These are phyloP conservation scores for Thermoascus crustaceus DNA, from an alignment of 2,329 filamentous ascomycete genomes.

Conservation along the genomic window DNA sequence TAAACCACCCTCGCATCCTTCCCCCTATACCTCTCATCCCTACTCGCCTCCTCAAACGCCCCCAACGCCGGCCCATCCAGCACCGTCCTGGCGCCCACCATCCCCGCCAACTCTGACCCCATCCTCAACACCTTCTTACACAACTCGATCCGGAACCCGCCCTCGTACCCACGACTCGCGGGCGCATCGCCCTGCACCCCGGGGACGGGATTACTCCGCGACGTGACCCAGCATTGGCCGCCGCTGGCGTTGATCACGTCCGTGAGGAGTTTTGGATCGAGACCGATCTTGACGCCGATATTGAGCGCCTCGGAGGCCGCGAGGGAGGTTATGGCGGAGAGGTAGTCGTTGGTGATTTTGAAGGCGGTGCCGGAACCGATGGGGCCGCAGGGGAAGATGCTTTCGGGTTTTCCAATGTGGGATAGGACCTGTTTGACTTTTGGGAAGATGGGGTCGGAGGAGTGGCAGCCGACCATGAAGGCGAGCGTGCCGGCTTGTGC, in stretches of 20 bases:
- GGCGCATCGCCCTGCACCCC: conserved; percentile 36
- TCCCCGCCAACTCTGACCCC: conserved; percentile 45
- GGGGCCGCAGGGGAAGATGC: conserved; percentile 24
- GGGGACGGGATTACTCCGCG: conserved; percentile 20
- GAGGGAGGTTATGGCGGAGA: conserved; percentile 17
- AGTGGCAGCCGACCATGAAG: conserved; percentile 45
- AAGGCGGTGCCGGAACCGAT: conserved; percentile 21
- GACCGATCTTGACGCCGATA: conserved; percentile 19
- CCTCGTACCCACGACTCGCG: conserved; percentile 30
- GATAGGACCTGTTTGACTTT: conserved; percentile 30
- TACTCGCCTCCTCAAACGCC: conserved; percentile 45
- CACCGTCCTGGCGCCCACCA: conserved; percentile 42
- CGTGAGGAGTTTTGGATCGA: conserved; percentile 19
- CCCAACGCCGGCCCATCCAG: conserved; percentile 42
- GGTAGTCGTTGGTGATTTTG: conserved; percentile 25
- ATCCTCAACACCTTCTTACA: conserved; percentile 51
- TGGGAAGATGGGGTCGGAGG: conserved; percentile 32
- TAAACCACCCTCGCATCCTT: conserved; percentile 50
- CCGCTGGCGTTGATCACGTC: conserved; percentile 19
- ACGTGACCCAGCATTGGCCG: conserved; percentile 20
- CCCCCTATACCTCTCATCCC: conserved; percentile 42
- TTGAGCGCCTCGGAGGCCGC: conserved; percentile 20
- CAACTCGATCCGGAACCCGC: conserved; percentile 45
- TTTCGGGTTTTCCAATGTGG: conserved; percentile 41
- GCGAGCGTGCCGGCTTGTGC: conserved; percentile 44